Conservation (phyloP, 1,284 basidiomycete genomes). For the Trichosporon sp. region DNA sequence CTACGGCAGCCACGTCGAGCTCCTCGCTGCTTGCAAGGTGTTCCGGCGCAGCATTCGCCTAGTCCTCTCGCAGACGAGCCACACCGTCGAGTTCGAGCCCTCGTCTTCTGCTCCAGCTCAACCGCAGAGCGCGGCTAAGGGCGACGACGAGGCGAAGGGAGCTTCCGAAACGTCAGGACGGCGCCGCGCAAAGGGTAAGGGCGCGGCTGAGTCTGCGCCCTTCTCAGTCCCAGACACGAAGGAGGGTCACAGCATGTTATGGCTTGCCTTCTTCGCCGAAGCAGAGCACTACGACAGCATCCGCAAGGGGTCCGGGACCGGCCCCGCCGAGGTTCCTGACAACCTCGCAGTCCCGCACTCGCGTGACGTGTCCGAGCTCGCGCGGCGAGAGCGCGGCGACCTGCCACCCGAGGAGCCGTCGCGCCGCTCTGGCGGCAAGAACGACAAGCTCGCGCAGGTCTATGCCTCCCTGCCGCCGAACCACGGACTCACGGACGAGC, state of each 20-base stretch:
- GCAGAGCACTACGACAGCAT: conserved; percentile 45
- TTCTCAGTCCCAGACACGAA: conserved; percentile 1
- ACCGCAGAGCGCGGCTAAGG: not conserved
- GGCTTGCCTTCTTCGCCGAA: conserved; percentile 44
- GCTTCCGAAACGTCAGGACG: not conserved
- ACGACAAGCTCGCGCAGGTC: conserved; percentile 20
- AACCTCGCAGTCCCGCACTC: conserved; percentile 35
- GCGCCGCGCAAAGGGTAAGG: not conserved
- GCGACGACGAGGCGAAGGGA: not conserved
- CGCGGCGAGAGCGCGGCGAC: conserved; percentile 28
- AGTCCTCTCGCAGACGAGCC: conserved; percentile 37
- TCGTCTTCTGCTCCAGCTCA: not conserved
- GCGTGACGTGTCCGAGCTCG: conserved; percentile 35
- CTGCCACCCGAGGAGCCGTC: not conserved
- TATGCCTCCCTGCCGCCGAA: conserved; percentile 33
- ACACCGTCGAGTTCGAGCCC: conserved; percentile 32
- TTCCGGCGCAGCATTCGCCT: conserved; percentile 40
- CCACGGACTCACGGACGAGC: conserved; percentile 24
- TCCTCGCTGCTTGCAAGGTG: conserved; percentile 39
- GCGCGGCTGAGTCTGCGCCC: not conserved
- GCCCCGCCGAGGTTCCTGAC: conserved; percentile 42
- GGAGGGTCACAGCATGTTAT: conserved; percentile 36
- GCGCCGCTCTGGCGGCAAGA: not conserved
- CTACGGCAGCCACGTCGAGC: conserved; percentile 43
- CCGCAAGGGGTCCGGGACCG: conserved; percentile 28